These are phyloP conservation scores for Mortierella antarctica DNA, from an alignment of 192 early-diverging fungal genomes.

Conservation along the genomic window DNA sequence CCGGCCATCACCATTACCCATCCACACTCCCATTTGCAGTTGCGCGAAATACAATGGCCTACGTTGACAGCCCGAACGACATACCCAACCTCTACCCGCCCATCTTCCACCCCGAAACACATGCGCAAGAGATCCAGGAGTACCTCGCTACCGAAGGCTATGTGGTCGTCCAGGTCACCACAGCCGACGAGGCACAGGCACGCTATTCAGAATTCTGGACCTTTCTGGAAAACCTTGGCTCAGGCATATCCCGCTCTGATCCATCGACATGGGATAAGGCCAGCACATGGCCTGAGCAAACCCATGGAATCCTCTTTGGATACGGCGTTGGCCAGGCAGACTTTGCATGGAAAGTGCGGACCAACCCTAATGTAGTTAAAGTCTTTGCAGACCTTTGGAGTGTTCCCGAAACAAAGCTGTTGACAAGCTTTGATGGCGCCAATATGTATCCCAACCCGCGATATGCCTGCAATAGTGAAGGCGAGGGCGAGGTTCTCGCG, in stretches of 20 bases:
- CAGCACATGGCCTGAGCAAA: conserved; percentile 16
- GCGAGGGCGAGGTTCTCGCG: conserved; percentile 6
- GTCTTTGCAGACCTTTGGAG: conserved; percentile 24
- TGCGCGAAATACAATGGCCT: conserved; percentile 1
- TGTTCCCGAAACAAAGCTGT: conserved; percentile 5
- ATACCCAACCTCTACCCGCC: conserved; percentile 23
- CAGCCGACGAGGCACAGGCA: conserved; percentile 5
- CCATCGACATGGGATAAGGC: conserved; percentile 20
- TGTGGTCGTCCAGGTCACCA: conserved; percentile 14
- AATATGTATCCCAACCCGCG: conserved; percentile 24
- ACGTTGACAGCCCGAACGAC: conserved; percentile 9
- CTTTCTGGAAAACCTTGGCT: conserved; percentile 18
- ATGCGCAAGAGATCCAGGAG: conserved; percentile 16
- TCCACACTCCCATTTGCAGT: no score
- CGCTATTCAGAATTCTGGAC: conserved; percentile 33
- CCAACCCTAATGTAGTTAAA: conserved; percentile 13
- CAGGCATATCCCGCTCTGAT: conserved; percentile 10
- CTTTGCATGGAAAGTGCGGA: conserved; percentile 23
- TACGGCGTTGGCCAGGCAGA: conserved; percentile 26
- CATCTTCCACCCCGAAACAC: conserved; percentile 19
- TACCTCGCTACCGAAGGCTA: conserved; percentile 21
- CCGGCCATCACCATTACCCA: no score
- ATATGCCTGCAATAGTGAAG: conserved; percentile 9
- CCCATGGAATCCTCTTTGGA: conserved; percentile 23
- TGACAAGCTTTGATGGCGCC: conserved; percentile 32